Evolutionary conservation across 495 filamentous ascomycete genomes (phyloP).

Genomic region (Penicillium angulare): DNA sequence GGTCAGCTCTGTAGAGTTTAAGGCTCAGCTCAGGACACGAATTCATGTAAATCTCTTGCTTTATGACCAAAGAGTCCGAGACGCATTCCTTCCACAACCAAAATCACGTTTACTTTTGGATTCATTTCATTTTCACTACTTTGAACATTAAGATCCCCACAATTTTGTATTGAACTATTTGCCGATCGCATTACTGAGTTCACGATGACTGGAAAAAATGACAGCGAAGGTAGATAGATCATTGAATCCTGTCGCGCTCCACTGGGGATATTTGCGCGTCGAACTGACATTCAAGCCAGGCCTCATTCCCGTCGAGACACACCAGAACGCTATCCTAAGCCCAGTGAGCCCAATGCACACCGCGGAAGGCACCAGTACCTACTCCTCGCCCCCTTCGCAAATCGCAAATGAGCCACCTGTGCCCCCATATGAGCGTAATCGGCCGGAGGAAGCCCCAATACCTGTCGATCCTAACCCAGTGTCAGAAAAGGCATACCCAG

Average conservation of each 20-base stretch:
- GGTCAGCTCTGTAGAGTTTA: too few relatives aligned
- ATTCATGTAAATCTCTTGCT: too few relatives aligned
- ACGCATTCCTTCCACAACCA: too few relatives aligned
- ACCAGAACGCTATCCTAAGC: neutral
- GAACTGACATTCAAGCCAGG: conserved; percentile 6
- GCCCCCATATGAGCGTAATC: neutral
- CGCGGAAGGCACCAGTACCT: neutral
- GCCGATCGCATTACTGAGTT: neutral
- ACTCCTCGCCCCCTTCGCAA: neutral
- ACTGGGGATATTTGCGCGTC: too few relatives aligned
- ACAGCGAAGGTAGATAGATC: neutral
- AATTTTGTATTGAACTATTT: too few relatives aligned
- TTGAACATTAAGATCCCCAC: too few relatives aligned
- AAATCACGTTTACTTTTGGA: too few relatives aligned
- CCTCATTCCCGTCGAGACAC: conserved; percentile 8
- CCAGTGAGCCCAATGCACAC: neutral
- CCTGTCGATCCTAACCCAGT: neutral
- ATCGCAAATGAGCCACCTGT: neutral
- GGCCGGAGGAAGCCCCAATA: neutral
- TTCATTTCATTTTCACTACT: too few relatives aligned
- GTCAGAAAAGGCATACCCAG: neutral
- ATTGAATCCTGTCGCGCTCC: too few relatives aligned
- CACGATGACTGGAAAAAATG: neutral
- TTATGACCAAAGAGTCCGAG: too few relatives aligned
- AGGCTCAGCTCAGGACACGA: too few relatives aligned